A percentile compares a stretch with the other conserved stretches of the same genome.
Evolutionary conservation across 768 basidiomycete genomes (phyloP).

Genomic region (Lactarius pseudohatsudake): DNA sequence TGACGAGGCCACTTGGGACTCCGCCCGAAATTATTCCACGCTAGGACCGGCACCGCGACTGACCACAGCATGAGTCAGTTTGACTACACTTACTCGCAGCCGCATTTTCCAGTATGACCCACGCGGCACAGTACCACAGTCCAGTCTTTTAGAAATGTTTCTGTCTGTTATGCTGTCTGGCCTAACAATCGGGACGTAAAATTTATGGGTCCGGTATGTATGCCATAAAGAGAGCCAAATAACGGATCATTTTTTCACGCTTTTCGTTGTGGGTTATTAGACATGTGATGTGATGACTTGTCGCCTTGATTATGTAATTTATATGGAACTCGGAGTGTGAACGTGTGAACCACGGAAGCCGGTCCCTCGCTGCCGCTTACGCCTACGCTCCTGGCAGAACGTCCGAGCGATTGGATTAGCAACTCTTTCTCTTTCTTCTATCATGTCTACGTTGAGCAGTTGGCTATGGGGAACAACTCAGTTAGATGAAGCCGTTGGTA

Average conservation of each 20-base stretch:
- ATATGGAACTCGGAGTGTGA: slow-evolving; percentile 19
- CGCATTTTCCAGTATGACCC: background rate
- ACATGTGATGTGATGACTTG: too few relatives aligned
- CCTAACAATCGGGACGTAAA: background rate
- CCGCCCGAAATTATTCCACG: slow-evolving; percentile 25
- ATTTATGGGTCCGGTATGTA: background rate
- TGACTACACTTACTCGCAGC: background rate
- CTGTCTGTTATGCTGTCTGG: background rate
- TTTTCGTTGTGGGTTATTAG: too few relatives aligned
- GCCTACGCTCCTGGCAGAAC: slow-evolving; percentile 1
- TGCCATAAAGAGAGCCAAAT: background rate
- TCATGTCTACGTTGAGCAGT: slow-evolving; percentile 28
- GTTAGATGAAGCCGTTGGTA: slow-evolving; percentile 29
- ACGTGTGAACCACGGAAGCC: slow-evolving; percentile 15
- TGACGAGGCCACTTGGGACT: slow-evolving; percentile 21
- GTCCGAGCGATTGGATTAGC: background rate
- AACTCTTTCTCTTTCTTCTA: slow-evolving; percentile 7
- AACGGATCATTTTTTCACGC: background rate
- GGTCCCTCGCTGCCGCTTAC: background rate
- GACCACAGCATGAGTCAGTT: slow-evolving; percentile 6
- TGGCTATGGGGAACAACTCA: slow-evolving; percentile 31
- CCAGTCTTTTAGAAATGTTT: background rate
- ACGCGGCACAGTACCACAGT: background rate
- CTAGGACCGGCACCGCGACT: background rate
- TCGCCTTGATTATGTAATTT: background rate